Conservation (phyloP, 73 alveolate genomes). For the Effrenium voratum region DNA sequence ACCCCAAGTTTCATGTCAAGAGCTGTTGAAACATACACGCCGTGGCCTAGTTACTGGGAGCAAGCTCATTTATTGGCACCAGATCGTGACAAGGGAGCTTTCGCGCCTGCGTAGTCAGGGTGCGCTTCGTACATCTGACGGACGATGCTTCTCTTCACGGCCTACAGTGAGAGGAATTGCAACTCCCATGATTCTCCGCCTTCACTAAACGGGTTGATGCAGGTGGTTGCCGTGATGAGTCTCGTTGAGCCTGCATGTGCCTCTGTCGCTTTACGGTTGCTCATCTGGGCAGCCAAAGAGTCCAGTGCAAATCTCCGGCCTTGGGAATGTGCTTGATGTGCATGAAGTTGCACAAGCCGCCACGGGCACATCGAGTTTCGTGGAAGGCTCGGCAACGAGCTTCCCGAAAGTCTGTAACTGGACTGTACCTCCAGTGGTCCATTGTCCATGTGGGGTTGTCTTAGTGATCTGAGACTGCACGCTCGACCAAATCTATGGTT, state of each 20-base stretch:
- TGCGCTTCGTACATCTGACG: conserved; percentile 99
- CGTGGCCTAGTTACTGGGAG: neutral
- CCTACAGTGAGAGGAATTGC: conserved; percentile 18
- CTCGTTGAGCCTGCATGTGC: too few species aligned
- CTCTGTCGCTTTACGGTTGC: too few species aligned
- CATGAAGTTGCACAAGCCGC: conserved; percentile 99
- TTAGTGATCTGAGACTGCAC: too few species aligned
- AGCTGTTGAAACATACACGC: neutral
- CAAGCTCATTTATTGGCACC: neutral
- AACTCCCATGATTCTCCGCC: neutral
- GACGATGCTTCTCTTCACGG: conserved; percentile 97
- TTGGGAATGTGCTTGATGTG: conserved; percentile 99
- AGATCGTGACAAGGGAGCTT: neutral
- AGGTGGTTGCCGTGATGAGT: too few species aligned
- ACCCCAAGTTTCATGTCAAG: neutral
- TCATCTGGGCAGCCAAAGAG: neutral
- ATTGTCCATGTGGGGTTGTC: too few species aligned
- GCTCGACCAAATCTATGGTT: too few species aligned
- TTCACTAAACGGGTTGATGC: neutral
- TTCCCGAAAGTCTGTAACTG: conserved; percentile 99
- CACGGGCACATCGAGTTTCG: conserved; percentile 97
- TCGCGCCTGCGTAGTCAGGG: conserved; percentile 98
- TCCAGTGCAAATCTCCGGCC: neutral
- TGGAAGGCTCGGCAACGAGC: conserved; percentile 99
- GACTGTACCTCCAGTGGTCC: conserved; percentile 95